Percentiles rank a stretch among this genome's conserved stretches.
phyloP scores from a whole-genome alignment of 192 early-diverging fungal species.

The Backusella westeae region DNA sequence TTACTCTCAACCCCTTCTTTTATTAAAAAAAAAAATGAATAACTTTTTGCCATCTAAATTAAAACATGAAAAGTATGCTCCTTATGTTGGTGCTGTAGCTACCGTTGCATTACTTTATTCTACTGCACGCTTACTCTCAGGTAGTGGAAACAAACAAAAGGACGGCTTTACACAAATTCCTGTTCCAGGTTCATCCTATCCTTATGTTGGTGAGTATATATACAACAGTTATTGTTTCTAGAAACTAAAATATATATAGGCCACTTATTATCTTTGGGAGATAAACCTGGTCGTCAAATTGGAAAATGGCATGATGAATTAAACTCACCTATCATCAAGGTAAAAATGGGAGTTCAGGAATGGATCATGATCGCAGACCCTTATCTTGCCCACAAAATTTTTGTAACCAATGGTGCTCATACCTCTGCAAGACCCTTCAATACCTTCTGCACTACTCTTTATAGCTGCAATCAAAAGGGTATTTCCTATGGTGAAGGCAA shows the following conservation, averaged over 20 bases:
- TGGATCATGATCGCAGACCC: constrained; percentile 8
- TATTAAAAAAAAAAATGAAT: background rate
- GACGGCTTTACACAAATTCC: background rate
- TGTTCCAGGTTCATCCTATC: background rate
- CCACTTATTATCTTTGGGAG: constrained; percentile 3
- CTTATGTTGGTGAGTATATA: constrained; percentile 1
- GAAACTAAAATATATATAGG: background rate
- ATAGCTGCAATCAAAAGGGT: constrained; percentile 11
- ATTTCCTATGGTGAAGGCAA: constrained; percentile 4
- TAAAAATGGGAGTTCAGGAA: constrained; percentile 3
- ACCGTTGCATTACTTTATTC: background rate
- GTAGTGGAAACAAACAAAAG: background rate
- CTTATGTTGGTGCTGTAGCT: background rate
- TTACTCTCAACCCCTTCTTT: background rate
- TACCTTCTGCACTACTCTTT: background rate
- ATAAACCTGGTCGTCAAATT: background rate
- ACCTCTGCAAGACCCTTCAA: background rate
- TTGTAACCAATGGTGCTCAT: background rate
- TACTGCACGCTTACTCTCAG: background rate
- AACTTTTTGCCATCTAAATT: background rate
- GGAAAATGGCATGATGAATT: constrained; percentile 10
- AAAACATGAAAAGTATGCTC: background rate
- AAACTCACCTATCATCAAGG: background rate
- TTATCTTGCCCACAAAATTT: constrained; percentile 1
- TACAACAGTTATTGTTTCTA: background rate